Evolutionary conservation across 306 rosid species (phyloP).

Genomic region (Fagus sylvatica): DNA sequence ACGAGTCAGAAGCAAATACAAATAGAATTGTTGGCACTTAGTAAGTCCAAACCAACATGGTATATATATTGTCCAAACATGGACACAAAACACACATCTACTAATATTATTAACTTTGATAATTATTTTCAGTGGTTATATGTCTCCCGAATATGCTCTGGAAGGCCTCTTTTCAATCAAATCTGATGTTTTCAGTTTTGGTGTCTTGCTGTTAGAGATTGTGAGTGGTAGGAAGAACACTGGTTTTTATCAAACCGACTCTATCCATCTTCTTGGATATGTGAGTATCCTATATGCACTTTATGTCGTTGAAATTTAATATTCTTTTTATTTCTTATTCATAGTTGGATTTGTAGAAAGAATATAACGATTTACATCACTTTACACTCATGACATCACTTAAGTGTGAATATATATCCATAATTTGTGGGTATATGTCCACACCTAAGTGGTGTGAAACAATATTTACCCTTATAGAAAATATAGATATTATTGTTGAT

Average conservation of each 20-base stretch:
- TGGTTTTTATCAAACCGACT: slow-evolving; percentile 28
- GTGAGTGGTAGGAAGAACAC: slow-evolving; percentile 41
- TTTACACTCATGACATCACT: too few species aligned
- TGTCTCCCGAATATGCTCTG: slow-evolving; percentile 35
- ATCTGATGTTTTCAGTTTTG: slow-evolving; percentile 38
- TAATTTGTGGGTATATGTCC: too few species aligned
- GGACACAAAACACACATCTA: background rate
- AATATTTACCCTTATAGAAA: too few species aligned
- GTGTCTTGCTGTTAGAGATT: slow-evolving; percentile 31
- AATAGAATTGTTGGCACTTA: slow-evolving; percentile 33
- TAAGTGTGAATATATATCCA: too few species aligned
- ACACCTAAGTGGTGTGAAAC: too few species aligned
- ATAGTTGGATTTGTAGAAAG: too few species aligned
- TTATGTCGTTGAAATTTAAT: background rate
- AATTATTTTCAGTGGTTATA: slow-evolving; percentile 20
- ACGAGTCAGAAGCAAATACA: slow-evolving; percentile 27
- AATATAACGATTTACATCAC: too few species aligned
- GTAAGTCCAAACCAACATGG: slow-evolving; percentile 18
- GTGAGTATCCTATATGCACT: slow-evolving; percentile 16
- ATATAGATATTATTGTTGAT: too few species aligned
- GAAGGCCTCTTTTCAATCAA: slow-evolving; percentile 35
- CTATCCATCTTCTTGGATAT: slow-evolving; percentile 37
- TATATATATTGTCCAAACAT: background rate
- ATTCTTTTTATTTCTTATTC: background rate
- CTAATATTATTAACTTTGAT: background rate